Base-by-base conservation (phyloP, 495 filamentous ascomycete genomes). In the Aspergillus affinis region DNA sequence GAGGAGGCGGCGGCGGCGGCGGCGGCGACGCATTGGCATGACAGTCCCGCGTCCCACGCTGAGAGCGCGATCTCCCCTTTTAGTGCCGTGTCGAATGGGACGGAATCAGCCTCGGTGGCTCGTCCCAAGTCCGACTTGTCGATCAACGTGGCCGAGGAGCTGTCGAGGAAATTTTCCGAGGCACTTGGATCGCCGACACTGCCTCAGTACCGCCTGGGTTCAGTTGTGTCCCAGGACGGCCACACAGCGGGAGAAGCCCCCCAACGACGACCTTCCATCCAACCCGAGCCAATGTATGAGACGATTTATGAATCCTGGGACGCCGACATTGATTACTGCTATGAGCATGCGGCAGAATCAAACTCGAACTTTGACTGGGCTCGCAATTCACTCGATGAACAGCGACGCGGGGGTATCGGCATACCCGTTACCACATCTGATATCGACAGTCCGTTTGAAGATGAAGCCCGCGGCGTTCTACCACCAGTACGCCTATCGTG, bases 311-410 rank as follows among this genome's bases (percentile, higher is more conserved):
- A 86, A 48, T 88, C 81, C 20, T 98, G 93, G 93, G 93, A 98
- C 66, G 90, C 92, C 48, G 92, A 93, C 64, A 93, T 98, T 64
- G 93, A 97, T 69, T 97, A 90, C 71, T 94, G 88, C 70, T 98
- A 97, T 66, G 90, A 96, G 61, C 86, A 94, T 71, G 91, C 88
- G 50, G 91, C 89, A 8, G 93, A 97, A 71, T 91, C 92, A 1
- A 85, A 92, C 64, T 97, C 90, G 67, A 85, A 97, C 63, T 97
- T 92, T 62, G 89, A 94, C 60, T 97, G 92, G 92, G 82, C 87
- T 50, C 82, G 85, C 50, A 67, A 63, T 9, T 80, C 78, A 19
- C 61, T 76, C 6, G 71, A 79, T 4, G 67, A 77, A 51, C 36
- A 64, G 19, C 65, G 67, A 57, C 57, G 56, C 12, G 61, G 68